Evolutionary conservation across 2,329 filamentous ascomycete species (phyloP).

Genomic region (Rutstroemia sp.): DNA sequence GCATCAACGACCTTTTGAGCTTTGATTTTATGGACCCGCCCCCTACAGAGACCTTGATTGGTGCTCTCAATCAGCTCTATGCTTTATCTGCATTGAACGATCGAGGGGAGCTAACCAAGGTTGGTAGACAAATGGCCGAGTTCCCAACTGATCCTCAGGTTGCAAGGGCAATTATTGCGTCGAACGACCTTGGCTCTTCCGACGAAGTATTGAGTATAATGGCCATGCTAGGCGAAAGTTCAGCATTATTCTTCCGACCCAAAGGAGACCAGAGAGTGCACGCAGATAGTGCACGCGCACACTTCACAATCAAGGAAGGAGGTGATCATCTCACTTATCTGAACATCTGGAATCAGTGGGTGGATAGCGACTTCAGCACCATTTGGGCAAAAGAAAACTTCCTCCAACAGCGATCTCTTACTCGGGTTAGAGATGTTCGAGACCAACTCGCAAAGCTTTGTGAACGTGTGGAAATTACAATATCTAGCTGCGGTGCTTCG

Average conservation of each 20-base stretch:
- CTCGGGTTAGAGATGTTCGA: conserved; percentile 79
- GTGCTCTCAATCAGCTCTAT: conserved; percentile 84
- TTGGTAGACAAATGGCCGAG: conserved; percentile 91
- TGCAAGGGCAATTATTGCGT: conserved; percentile 79
- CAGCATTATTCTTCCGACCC: conserved; percentile 84
- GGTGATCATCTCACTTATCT: conserved; percentile 84
- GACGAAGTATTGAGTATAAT: conserved; percentile 92
- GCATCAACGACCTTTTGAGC: conserved; percentile 84
- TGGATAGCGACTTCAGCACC: conserved; percentile 79
- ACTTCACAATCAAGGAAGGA: conserved; percentile 85
- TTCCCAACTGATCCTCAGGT: conserved; percentile 91
- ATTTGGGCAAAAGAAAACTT: conserved; percentile 93
- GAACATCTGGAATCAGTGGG: conserved; percentile 94
- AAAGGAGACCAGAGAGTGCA: conserved; percentile 90
- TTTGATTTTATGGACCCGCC: conserved; percentile 97
- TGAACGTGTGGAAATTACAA: conserved; percentile 80
- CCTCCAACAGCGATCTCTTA: conserved; percentile 82
- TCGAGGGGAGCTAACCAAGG: conserved; percentile 79
- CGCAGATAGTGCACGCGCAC: conserved; percentile 79
- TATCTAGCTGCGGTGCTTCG: conserved; percentile 58
- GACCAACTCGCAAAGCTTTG: conserved; percentile 90
- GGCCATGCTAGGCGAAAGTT: conserved; percentile 86
- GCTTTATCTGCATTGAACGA: conserved; percentile 84
- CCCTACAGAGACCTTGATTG: conserved; percentile 80
- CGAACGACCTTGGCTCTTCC: conserved; percentile 84